phyloP scores from a whole-genome alignment of 495 filamentous ascomycete genomes.

The Neurospora cerealis region DNA sequence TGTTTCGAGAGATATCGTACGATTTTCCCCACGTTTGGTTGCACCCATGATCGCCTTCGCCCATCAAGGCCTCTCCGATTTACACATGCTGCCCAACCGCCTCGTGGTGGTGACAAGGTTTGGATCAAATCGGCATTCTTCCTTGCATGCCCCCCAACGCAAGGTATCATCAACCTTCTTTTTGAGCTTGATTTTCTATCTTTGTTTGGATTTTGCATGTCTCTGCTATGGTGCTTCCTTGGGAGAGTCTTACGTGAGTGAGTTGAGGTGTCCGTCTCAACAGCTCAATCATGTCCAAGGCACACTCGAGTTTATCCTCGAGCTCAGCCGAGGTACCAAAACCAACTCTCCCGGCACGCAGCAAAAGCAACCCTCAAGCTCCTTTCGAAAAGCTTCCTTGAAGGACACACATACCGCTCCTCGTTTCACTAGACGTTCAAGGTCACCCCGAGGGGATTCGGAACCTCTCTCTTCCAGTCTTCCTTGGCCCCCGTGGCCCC shows the following conservation, averaged over 20 bases:
- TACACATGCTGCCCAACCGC: neutral
- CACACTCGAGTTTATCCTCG: neutral
- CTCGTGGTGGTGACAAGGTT: neutral
- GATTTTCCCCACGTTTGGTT: slow-evolving; percentile 18
- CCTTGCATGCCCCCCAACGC: neutral
- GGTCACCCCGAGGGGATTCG: neutral
- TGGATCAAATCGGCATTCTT: neutral
- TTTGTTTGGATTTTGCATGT: neutral
- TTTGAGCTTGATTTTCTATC: neutral
- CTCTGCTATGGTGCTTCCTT: neutral
- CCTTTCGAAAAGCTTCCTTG: neutral
- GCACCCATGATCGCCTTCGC: slow-evolving; percentile 15
- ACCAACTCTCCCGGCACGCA: neutral
- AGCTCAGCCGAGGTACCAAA: neutral
- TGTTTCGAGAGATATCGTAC: slow-evolving; percentile 12
- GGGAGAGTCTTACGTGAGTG: neutral
- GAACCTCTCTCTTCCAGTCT: neutral
- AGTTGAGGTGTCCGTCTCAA: neutral
- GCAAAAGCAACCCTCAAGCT: neutral
- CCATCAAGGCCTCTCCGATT: neutral
- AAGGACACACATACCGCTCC: neutral
- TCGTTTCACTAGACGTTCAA: neutral
- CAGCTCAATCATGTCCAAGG: neutral
- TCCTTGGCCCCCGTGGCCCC: neutral
- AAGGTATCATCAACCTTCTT: neutral